Conservation (phyloP, 176 grass and related monocot species). For the Musa beccarii region DNA sequence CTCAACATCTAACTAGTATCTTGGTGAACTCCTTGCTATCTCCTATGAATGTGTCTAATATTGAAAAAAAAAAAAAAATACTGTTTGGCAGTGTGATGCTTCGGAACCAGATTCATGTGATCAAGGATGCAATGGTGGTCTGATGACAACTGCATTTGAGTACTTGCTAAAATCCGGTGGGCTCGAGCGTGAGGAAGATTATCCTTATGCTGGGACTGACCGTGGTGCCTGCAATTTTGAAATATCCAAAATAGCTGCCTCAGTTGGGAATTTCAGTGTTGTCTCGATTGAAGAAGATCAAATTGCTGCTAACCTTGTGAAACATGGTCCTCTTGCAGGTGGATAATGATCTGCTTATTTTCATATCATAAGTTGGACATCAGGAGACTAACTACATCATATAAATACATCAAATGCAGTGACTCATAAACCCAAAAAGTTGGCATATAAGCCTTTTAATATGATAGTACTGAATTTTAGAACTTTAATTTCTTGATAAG, state of each 20-base stretch:
- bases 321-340: conserved; percentile 20
- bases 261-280: conserved; percentile 5
- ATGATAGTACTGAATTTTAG: too few relatives aligned
- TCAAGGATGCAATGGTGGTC: conserved; percentile 11
- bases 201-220: conserved; percentile 16
- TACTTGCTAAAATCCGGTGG: conserved; percentile 13
- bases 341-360: neutral
- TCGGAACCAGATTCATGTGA: conserved; percentile 11
- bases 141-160: conserved; percentile 19
- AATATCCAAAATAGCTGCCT: conserved; percentile 15
- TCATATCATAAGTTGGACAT: neutral
- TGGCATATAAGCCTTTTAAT: too few relatives aligned
- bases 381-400: neutral
- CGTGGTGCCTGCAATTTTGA: conserved; percentile 3
- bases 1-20: too few relatives aligned
- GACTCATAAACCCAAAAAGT: too few relatives aligned
- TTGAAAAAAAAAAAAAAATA: too few relatives aligned
- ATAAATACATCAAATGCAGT: neutral
- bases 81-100: conserved; percentile 14
- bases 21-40: too few relatives aligned
- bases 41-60: too few relatives aligned
- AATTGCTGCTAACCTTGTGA: conserved; percentile 17
- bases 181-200: conserved; percentile 17
- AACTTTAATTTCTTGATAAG: too few relatives aligned
- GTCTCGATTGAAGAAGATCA: conserved; percentile 9